Evolutionary conservation across 1,139 yeast genomes (phyloP).

Genomic region (Magnusiomyces clavatus): DNA sequence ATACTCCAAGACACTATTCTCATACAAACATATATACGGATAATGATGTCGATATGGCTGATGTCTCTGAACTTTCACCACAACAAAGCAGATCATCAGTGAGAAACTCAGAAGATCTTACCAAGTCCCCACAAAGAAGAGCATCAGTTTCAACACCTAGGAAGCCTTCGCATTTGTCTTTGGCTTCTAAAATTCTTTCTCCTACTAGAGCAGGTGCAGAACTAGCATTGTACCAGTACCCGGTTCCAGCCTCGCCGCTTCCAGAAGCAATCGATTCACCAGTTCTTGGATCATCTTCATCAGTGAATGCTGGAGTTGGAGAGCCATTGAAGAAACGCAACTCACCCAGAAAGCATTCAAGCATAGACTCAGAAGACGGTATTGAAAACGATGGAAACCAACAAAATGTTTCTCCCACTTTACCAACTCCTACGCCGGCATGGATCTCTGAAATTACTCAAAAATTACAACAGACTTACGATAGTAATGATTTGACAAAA

Average conservation of each 20-base stretch:
- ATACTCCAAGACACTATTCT: too few species aligned
- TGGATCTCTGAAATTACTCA: slow-evolving; percentile 4
- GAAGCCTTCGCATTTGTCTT: too few species aligned
- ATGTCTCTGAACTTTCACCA: too few species aligned
- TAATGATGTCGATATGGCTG: too few species aligned
- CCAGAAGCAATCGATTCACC: neutral
- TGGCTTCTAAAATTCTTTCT: slow-evolving; percentile 8
- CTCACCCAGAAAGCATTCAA: neutral
- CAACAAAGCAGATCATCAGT: too few species aligned
- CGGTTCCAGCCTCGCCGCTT: neutral
- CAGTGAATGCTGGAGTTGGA: neutral
- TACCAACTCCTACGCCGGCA: slow-evolving; percentile 6
- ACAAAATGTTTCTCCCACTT: neutral
- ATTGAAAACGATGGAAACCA: neutral
- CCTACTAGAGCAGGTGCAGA: slow-evolving; percentile 15
- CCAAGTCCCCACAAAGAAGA: too few species aligned
- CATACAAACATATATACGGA: too few species aligned
- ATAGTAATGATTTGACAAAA: too few species aligned
- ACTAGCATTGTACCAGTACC: slow-evolving; percentile 7
- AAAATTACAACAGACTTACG: neutral
- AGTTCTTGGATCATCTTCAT: neutral
- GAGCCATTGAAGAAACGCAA: neutral
- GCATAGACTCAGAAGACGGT: neutral
- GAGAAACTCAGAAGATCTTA: too few species aligned
- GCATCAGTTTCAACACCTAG: too few species aligned